Evolutionary conservation across 2,329 filamentous ascomycete genomes (phyloP).

Genomic region (Cladophialophora carrionii): DNA sequence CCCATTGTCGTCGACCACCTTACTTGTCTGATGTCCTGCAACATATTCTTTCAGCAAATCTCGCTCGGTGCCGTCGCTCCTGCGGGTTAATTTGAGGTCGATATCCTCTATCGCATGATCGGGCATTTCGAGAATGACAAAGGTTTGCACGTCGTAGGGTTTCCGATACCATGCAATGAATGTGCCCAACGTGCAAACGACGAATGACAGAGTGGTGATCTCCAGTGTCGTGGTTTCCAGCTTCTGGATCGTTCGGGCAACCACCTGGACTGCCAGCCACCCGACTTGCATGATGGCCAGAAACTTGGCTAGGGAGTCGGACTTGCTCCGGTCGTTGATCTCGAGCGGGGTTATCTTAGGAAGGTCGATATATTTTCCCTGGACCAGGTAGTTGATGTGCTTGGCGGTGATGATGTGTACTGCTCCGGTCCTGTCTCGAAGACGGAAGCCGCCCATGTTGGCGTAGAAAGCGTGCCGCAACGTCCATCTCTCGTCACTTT

Average conservation of each 20-base stretch:
- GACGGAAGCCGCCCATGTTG: slow-evolving; percentile 18
- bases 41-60: slow-evolving; percentile 22
- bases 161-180: slow-evolving; percentile 36
- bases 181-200: slow-evolving; percentile 33
- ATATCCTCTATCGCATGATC: slow-evolving; percentile 21
- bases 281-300: slow-evolving; percentile 38
- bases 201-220: slow-evolving; percentile 37
- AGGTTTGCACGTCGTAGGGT: slow-evolving; percentile 36
- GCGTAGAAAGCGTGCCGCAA: slow-evolving; percentile 16
- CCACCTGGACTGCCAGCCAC: slow-evolving; percentile 38
- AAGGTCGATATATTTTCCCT: slow-evolving; percentile 19
- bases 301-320: slow-evolving; percentile 38
- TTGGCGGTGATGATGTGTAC: slow-evolving; percentile 15
- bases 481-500: slow-evolving; percentile 19
- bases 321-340: slow-evolving; percentile 22
- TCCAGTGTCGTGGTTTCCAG: slow-evolving; percentile 40
- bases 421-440: slow-evolving; percentile 13
- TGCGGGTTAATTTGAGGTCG: slow-evolving; percentile 11
- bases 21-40: slow-evolving; percentile 17
- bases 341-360: slow-evolving; percentile 14
- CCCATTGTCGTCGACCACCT: slow-evolving; percentile 9
- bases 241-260: slow-evolving; percentile 34
- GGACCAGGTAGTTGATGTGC: slow-evolving; percentile 21
- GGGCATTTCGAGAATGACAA: slow-evolving; percentile 10
- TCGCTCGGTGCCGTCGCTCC: slow-evolving; percentile 10